A percentile compares a stretch with the other conserved stretches of the same genome.
phyloP scores from a whole-genome alignment of 129 eudicot genomes.

The Lactuca sativa region DNA sequence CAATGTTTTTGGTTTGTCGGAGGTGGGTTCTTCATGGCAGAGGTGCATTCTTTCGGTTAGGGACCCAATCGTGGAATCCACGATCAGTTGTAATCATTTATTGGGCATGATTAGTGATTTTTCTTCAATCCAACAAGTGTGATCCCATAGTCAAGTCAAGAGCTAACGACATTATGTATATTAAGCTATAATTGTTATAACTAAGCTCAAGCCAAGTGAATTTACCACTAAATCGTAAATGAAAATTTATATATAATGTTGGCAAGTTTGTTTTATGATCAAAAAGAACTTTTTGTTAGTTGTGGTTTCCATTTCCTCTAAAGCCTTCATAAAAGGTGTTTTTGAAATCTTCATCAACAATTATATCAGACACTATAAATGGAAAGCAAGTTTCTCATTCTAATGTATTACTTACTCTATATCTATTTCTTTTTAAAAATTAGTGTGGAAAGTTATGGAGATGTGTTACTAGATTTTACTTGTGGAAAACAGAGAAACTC shows the following conservation, averaged over 20 bases:
- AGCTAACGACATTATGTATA: too few species aligned
- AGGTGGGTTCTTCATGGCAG: too few species aligned
- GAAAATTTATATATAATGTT: too few species aligned
- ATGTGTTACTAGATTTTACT: slow-evolving; percentile 74
- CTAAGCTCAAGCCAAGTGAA: background rate
- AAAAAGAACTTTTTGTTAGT: background rate
- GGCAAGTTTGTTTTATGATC: background rate
- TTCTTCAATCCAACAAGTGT: too few species aligned
- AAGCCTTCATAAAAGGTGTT: slow-evolving; percentile 77
- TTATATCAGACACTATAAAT: background rate
- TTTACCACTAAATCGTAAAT: background rate
- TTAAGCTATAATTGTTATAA: background rate
- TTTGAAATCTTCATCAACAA: background rate
- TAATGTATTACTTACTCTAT: background rate
- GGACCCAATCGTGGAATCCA: too few species aligned
- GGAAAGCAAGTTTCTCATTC: slow-evolving; percentile 6
- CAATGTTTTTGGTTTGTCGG: too few species aligned
- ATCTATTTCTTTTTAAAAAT: background rate
- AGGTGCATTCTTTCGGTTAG: too few species aligned
- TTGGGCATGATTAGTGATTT: too few species aligned
- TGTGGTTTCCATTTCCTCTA: slow-evolving; percentile 2
- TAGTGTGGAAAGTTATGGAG: slow-evolving; percentile 97
- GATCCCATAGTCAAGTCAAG: too few species aligned
- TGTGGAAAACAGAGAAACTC: slow-evolving; percentile 87
- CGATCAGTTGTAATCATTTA: too few species aligned